phyloP scores from a whole-genome alignment of 1,284 basidiomycete species.

The Xanthoconium separans region DNA sequence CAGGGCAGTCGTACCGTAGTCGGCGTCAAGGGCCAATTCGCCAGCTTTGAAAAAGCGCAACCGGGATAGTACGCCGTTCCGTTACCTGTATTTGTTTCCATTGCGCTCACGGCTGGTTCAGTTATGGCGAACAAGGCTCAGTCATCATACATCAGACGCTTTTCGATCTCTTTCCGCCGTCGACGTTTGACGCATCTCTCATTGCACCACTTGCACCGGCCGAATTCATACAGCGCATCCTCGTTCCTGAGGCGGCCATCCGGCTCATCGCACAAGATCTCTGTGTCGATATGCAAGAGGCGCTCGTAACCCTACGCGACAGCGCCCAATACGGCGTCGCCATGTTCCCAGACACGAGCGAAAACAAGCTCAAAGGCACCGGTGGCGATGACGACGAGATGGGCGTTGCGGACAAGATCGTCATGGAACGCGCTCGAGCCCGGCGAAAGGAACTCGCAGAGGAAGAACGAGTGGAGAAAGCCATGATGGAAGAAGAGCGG shows the following conservation, averaged over 20 bases:
- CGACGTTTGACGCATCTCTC: slow-evolving; percentile 47
- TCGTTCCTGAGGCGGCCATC: slow-evolving; percentile 75
- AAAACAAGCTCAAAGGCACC: slow-evolving; percentile 40
- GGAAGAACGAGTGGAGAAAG: slow-evolving; percentile 49
- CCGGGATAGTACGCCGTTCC: slow-evolving; percentile 72
- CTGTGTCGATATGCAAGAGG: slow-evolving; percentile 42
- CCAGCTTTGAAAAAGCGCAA: slow-evolving; percentile 72
- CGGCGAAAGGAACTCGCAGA: slow-evolving; percentile 60
- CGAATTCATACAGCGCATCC: slow-evolving; percentile 70
- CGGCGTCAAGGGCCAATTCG: slow-evolving; percentile 69
- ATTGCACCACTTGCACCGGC: slow-evolving; percentile 63
- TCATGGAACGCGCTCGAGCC: slow-evolving; percentile 63
- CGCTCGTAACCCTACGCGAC: slow-evolving; percentile 61
- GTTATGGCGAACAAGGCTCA: slow-evolving; percentile 78
- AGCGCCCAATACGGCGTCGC: slow-evolving; percentile 74
- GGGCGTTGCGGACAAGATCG: slow-evolving; percentile 55
- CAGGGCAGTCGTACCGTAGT: slow-evolving; percentile 63
- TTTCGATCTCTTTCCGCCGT: slow-evolving; percentile 68
- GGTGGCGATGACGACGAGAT: slow-evolving; percentile 37
- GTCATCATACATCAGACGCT: slow-evolving; percentile 75
- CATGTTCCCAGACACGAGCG: slow-evolving; percentile 70
- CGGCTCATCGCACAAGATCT: slow-evolving; percentile 71
- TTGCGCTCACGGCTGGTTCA: slow-evolving; percentile 28
- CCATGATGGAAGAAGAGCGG: slow-evolving; percentile 32
- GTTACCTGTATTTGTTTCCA: neutral